These are phyloP conservation scores for Ophiocordyceps camponoti-floridani DNA, from an alignment of 2,329 filamentous ascomycete genomes.

Conservation along the genomic window DNA sequence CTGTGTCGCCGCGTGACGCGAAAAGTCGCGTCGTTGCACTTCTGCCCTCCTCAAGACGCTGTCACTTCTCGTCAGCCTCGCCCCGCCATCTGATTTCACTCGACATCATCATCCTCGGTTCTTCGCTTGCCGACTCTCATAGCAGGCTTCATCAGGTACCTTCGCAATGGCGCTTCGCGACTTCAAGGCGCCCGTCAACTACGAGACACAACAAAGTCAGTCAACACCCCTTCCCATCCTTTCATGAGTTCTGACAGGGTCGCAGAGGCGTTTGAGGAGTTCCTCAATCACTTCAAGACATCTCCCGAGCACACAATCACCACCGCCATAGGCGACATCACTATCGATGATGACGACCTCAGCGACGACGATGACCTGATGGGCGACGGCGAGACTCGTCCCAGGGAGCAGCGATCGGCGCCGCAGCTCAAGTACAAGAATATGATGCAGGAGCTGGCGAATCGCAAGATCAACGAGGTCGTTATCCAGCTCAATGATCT, in stretches of 20 bases:
- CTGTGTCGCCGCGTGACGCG: constrained; percentile 12
- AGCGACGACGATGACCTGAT: constrained; percentile 89
- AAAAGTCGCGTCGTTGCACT: constrained; percentile 15
- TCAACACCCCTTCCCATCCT: constrained; percentile 3
- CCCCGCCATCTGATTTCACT: neutral
- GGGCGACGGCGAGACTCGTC: constrained; percentile 46
- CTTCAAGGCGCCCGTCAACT: constrained; percentile 65
- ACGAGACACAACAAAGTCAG: constrained; percentile 69
- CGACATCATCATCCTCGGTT: neutral
- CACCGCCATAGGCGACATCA: constrained; percentile 67
- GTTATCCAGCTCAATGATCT: constrained; percentile 83
- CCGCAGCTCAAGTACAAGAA: constrained; percentile 78
- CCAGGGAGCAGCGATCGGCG: constrained; percentile 27
- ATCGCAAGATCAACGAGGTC: constrained; percentile 61
- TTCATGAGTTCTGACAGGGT: constrained; percentile 9
- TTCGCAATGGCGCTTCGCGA: constrained; percentile 68
- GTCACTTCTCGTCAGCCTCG: neutral
- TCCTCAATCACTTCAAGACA: constrained; percentile 77
- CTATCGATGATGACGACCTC: constrained; percentile 70
- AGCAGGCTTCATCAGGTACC: neutral
- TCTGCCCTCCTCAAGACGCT: constrained; percentile 6
- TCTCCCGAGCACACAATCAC: constrained; percentile 52
- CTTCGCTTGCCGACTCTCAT: neutral
- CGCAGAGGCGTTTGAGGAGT: constrained; percentile 67
- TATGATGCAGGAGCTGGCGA: constrained; percentile 70